Percentiles rank a stretch among this genome's conserved stretches.
These are phyloP conservation scores for Aspergillus awamori DNA, from an alignment of 2,329 filamentous ascomycete species.

Conservation along the genomic window DNA sequence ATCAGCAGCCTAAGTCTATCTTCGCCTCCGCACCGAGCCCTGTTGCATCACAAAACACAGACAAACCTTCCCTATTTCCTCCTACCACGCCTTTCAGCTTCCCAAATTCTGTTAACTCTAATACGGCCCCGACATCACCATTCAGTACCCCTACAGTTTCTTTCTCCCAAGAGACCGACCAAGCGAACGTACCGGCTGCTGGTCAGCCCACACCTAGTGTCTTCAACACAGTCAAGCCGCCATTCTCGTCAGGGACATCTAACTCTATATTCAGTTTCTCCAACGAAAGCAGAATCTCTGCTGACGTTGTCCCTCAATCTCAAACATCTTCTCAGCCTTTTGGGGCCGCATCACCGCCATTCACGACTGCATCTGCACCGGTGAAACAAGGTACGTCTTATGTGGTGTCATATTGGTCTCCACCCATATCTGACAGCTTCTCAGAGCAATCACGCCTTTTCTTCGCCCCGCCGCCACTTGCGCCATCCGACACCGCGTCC, in stretches of 20 bases:
- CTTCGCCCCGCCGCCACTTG: background rate
- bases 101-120: conserved; percentile 1
- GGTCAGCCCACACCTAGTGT: conserved; percentile 20
- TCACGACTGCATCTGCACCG: conserved; percentile 9
- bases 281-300: background rate
- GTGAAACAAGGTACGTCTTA: conserved; percentile 19
- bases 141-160: conserved; percentile 8
- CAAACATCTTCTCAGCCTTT: background rate
- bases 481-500: background rate
- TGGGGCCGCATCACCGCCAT: background rate
- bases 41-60: background rate
- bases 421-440: conserved; percentile 5
- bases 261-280: conserved; percentile 17
- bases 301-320: background rate
- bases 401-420: background rate
- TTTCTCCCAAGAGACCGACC: conserved; percentile 9
- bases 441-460: conserved; percentile 13
- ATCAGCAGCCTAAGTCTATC: conserved; percentile 1
- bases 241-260: background rate
- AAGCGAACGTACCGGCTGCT: conserved; percentile 14
- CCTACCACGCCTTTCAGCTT: conserved; percentile 10
- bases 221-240: conserved; percentile 16
- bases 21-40: background rate
- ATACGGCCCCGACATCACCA: background rate
- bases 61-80: background rate